Evolutionary conservation across 805 yeast genomes (phyloP).

Genomic region (Blastobotrys mokoenaii): DNA sequence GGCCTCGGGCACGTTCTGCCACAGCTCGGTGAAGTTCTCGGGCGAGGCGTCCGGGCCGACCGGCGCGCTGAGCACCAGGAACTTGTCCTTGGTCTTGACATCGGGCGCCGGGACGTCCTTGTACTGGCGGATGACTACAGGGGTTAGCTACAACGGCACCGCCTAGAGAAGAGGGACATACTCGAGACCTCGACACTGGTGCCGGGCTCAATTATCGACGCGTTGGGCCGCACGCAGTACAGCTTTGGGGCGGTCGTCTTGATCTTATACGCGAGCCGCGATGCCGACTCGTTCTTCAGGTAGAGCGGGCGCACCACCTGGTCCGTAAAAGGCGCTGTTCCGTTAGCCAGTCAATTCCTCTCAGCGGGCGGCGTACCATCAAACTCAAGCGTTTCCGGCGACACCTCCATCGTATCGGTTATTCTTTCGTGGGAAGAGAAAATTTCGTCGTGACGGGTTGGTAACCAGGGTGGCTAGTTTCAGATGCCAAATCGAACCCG

Average conservation of each 20-base stretch:
- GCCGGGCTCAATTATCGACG: conserved; percentile 72
- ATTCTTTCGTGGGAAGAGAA: conserved; percentile 10
- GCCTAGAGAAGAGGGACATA: too few species aligned
- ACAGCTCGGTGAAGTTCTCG: conserved; percentile 53
- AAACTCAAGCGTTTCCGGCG: conserved; percentile 67
- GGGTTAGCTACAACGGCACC: too few species aligned
- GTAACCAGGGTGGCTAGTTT: conserved; percentile 4
- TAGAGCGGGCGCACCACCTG: conserved; percentile 57
- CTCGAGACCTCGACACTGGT: conserved; percentile 56
- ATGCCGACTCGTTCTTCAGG: conserved; percentile 48
- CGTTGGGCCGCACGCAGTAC: conserved; percentile 93
- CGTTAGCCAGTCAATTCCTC: background rate
- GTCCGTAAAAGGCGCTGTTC: conserved; percentile 62
- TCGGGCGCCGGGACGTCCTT: conserved; percentile 64
- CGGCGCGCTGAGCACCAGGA: conserved; percentile 80
- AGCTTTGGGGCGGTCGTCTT: conserved; percentile 96
- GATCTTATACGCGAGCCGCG: conserved; percentile 80
- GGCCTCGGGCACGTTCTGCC: conserved; percentile 65
- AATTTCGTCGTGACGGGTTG: too few species aligned
- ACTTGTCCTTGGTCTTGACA: conserved; percentile 80
- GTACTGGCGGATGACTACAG: conserved; percentile 69
- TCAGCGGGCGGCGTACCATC: conserved; percentile 40
- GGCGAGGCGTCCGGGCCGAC: conserved; percentile 40
- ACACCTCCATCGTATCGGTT: conserved; percentile 62
- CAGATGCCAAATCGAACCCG: background rate